These are phyloP conservation scores for Coniochaeta sp. DNA, from an alignment of 2,329 filamentous ascomycete genomes.

Conservation along the genomic window DNA sequence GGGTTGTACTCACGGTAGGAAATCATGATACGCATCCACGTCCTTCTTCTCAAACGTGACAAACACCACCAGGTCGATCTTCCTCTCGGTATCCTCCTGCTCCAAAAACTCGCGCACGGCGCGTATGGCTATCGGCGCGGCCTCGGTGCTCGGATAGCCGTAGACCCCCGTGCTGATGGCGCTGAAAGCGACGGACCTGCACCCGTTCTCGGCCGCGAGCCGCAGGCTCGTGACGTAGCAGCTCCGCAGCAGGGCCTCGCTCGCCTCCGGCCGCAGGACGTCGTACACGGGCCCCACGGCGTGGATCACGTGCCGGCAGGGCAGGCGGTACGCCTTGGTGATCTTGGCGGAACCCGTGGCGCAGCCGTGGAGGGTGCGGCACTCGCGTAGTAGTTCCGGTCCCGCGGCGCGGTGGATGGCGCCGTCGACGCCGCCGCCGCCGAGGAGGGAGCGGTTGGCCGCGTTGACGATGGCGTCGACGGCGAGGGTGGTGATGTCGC, in stretches of 20 bases:
- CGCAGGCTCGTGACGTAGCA: slow-evolving; percentile 69
- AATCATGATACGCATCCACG: slow-evolving; percentile 60
- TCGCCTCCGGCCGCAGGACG: slow-evolving; percentile 26
- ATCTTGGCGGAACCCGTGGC: slow-evolving; percentile 74
- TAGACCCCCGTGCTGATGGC: slow-evolving; percentile 86
- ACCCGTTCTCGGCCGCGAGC: slow-evolving; percentile 59
- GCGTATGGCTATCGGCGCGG: slow-evolving; percentile 63
- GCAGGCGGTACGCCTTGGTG: slow-evolving; percentile 69
- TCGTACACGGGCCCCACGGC: slow-evolving; percentile 80
- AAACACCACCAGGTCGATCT: slow-evolving; percentile 71
- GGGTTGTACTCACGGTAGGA: slow-evolving; percentile 61
- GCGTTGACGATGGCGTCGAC: slow-evolving; percentile 90
- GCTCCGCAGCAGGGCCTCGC: slow-evolving; percentile 40
- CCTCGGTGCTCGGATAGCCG: slow-evolving; percentile 70
- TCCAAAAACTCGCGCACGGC: slow-evolving; percentile 50
- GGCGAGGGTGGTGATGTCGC: slow-evolving; percentile 74
- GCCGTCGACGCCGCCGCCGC: slow-evolving; percentile 86
- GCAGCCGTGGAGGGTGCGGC: slow-evolving; percentile 64
- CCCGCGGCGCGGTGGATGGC: slow-evolving; percentile 85
- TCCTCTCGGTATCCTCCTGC: slow-evolving; percentile 30
- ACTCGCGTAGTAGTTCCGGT: slow-evolving; percentile 59
- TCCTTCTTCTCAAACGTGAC: slow-evolving; percentile 79
- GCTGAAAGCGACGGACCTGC: slow-evolving; percentile 72
- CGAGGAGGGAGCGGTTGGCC: slow-evolving; percentile 70
- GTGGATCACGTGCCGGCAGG: slow-evolving; percentile 76